Conservation (phyloP, 2,329 filamentous ascomycete genomes). For the Fusarium hainanense region DNA sequence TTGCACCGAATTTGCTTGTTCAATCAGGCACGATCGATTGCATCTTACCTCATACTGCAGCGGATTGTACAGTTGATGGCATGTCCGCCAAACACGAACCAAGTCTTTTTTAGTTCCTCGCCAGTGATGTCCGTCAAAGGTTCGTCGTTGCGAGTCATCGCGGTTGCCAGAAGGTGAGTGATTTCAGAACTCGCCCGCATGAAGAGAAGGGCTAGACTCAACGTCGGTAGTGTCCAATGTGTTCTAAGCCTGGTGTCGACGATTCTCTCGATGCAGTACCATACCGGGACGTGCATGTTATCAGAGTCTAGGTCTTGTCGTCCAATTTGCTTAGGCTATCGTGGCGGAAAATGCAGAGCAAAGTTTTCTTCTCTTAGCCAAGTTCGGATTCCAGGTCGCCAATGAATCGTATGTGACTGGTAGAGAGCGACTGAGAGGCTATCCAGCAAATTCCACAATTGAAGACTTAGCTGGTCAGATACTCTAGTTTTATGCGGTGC, state of each 20-base stretch:
- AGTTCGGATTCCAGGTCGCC: background rate
- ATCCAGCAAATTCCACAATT: constrained; percentile 29
- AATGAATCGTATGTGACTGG: constrained; percentile 14
- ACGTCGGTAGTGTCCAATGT: background rate
- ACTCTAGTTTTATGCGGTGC: constrained; percentile 18
- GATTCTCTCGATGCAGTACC: background rate
- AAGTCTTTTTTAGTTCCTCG: constrained; percentile 10
- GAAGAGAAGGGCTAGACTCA: background rate
- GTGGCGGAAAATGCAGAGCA: constrained; percentile 4
- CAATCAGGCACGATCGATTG: constrained; percentile 10
- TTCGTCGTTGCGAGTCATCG: constrained; percentile 20
- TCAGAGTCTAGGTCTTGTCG: background rate
- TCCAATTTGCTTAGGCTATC: background rate
- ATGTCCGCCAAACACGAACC: background rate
- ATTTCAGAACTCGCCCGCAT: background rate
- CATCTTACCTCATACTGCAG: constrained; percentile 19
- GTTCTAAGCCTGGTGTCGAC: background rate
- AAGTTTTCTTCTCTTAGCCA: constrained; percentile 18
- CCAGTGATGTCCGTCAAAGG: constrained; percentile 1
- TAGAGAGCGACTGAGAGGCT: constrained; percentile 6
- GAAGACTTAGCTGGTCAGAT: constrained; percentile 9
- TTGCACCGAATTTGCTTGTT: constrained; percentile 7
- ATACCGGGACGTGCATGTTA: constrained; percentile 3
- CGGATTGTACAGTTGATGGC: constrained; percentile 2
- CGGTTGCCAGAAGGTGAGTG: background rate